Percentiles rank a stretch among this genome's conserved stretches.
phyloP scores from a whole-genome alignment of 1,284 basidiomycete species.

The Psilocybe mexicana region DNA sequence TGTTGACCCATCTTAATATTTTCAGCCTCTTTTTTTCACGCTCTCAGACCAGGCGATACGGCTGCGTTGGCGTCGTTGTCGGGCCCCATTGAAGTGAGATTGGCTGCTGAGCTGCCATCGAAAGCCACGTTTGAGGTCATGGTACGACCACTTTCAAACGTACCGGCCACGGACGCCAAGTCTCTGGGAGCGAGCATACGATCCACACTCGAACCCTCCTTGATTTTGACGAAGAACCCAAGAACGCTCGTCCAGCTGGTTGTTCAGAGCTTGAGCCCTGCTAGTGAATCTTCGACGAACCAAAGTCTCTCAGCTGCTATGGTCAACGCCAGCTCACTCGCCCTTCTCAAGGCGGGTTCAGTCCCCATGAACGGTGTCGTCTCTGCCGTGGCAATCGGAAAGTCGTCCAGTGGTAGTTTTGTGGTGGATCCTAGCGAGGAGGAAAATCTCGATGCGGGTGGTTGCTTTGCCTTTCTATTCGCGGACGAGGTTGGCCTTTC shows the following conservation, averaged over 20 bases:
- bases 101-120: conserved; percentile 66
- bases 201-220: conserved; percentile 53
- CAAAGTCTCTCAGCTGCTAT: conserved; percentile 50
- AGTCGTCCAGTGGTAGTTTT: conserved; percentile 31
- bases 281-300: conserved; percentile 25
- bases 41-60: conserved; percentile 39
- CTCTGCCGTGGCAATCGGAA: conserved; percentile 62
- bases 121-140: conserved; percentile 71
- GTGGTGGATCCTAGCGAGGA: conserved; percentile 60
- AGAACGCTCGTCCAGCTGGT: conserved; percentile 71
- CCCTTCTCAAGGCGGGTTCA: conserved; percentile 66
- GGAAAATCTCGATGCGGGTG: conserved; percentile 41
- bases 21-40: not conserved
- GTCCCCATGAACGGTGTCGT: conserved; percentile 71
- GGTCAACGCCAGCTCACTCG: conserved; percentile 68
- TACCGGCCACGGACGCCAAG: conserved; percentile 69
- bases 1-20: not conserved
- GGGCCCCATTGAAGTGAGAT: conserved; percentile 74
- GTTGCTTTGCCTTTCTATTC: conserved; percentile 72
- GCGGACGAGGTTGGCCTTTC: conserved; percentile 28
- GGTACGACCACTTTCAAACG: conserved; percentile 63
- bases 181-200: conserved; percentile 52
- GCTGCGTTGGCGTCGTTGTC: conserved; percentile 65
- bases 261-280: conserved; percentile 54
- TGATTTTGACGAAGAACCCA: conserved; percentile 65